Evolutionary conservation across 2,329 filamentous ascomycete species (phyloP), one percentile per base, ranked within the genome.

Genomic region (Bipolaris sorokiniana): DNA sequence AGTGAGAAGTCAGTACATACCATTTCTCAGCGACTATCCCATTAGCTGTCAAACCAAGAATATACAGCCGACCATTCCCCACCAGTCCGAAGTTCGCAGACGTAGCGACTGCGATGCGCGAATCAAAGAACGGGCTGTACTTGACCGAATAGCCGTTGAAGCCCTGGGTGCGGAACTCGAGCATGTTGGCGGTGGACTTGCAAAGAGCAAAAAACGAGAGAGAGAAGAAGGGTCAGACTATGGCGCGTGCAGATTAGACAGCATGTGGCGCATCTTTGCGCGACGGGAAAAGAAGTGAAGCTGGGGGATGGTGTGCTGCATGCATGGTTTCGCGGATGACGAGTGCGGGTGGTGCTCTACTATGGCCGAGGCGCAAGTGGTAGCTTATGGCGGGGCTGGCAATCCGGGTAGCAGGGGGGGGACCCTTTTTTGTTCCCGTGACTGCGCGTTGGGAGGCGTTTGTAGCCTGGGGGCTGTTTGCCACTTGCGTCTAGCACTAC

Each of bases 111-210:
- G 94, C 94, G 63, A 99, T 87, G 62, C 93, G 88, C 65, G 91
- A 95, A 81, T 98, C 95, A 81, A 96, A 96, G 82, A 97, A 99
- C 6, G 95, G 95, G 54, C 94, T 98, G 83, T 98, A 99, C 80
- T 97, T 97, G 78, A 97, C 92, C 67, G 91, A 91, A 80, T 96
- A 97, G 70, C 93, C 93, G 78, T 98, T 97, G 84, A 87, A 98
- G 71, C 95, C 95, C 74, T 91, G 85, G 20, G 95, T 98, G 63
- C 91, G 90, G 80, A 91, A 98, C 79, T 97, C 92, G 69, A 98
- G 88, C 92, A 98, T 97, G 51, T 62, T 80, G 69, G 37, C 31
- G 36, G 22, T 44, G 33, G n/a, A 2, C 11, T 13, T n/a, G n/a
- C 9, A 15, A 9, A 16, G 41, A n/a, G 4, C 6, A 2, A 16